Evolutionary conservation across 768 basidiomycete genomes (phyloP).

Genomic region (Leucosporidium creatinivorum): DNA sequence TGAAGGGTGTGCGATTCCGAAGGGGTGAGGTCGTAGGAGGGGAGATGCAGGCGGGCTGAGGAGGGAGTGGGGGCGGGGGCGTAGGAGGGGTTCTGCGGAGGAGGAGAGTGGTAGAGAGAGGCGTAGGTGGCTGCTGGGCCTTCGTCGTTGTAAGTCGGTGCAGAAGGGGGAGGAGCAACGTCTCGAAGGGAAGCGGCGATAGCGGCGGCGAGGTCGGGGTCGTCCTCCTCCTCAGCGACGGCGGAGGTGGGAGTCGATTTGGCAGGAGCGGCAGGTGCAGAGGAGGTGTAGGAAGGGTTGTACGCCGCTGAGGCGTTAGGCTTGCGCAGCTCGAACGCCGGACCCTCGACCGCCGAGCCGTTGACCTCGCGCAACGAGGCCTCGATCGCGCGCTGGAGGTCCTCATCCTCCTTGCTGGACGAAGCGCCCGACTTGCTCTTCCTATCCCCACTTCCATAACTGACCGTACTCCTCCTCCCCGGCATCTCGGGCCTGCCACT

Average conservation of each 20-base stretch:
- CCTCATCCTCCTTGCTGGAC: slow-evolving; percentile 53
- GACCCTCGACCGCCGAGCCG: slow-evolving; percentile 62
- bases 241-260: slow-evolving; percentile 1
- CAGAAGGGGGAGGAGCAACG: slow-evolving; percentile 38
- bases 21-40: slow-evolving; percentile 72
- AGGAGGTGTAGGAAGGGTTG: slow-evolving; percentile 47
- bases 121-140: slow-evolving; percentile 69
- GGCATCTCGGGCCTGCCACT: neutral
- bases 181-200: slow-evolving; percentile 94
- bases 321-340: slow-evolving; percentile 8
- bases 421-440: slow-evolving; percentile 50
- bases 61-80: slow-evolving; percentile 44
- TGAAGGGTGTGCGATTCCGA: slow-evolving; percentile 77
- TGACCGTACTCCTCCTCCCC: neutral
- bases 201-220: slow-evolving; percentile 83
- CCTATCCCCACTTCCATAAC: neutral
- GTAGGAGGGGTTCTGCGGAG: slow-evolving; percentile 49
- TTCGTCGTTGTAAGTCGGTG: slow-evolving; percentile 41
- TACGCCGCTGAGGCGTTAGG: slow-evolving; percentile 41
- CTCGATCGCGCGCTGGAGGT: slow-evolving; percentile 87
- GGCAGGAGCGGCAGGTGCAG: slow-evolving; percentile 34
- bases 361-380: slow-evolving; percentile 73
- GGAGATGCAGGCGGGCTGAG: slow-evolving; percentile 42
- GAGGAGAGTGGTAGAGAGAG: slow-evolving; percentile 25
- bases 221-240: slow-evolving; percentile 63